Conservation (phyloP, 768 basidiomycete genomes). For the Panaeolus papilionaceus region DNA sequence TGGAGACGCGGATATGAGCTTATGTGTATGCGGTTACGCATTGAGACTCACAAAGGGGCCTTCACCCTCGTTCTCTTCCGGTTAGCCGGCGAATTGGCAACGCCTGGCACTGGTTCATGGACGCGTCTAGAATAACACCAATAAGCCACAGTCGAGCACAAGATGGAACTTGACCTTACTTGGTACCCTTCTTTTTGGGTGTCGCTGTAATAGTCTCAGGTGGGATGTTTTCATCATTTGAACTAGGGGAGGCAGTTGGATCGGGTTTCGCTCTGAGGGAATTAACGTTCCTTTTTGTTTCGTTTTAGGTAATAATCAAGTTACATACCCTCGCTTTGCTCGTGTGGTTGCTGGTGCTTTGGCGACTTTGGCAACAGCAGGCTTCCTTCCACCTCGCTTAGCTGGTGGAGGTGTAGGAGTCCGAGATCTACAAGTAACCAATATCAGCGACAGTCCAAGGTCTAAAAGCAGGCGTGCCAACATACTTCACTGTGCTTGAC, state of each 20-base stretch:
- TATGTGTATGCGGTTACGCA: not conserved
- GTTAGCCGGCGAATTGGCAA: not conserved
- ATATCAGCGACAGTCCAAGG: not conserved
- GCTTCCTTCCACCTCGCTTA: constrained; percentile 4
- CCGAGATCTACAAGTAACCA: not conserved
- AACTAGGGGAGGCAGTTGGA: not conserved
- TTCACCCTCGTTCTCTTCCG: not conserved
- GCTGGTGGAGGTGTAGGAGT: not conserved
- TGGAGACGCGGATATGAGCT: not conserved
- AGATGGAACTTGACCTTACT: not conserved
- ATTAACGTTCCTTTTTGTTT: not conserved
- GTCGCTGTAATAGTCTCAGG: not conserved
- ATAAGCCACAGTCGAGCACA: not conserved
- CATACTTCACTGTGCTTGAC: not conserved
- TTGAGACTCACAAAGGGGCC: not conserved
- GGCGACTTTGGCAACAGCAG: not conserved
- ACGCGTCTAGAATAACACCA: not conserved
- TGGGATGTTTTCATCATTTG: not conserved
- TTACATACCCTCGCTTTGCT: not conserved
- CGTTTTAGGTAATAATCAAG: too few relatives aligned
- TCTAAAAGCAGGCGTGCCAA: not conserved
- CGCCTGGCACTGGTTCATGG: not conserved
- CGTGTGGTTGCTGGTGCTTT: not conserved
- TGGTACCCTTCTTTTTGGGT: constrained; percentile 6
- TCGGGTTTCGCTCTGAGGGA: not conserved